phyloP scores from a whole-genome alignment of 768 basidiomycete species.

The Gloeophyllum trabeum region DNA sequence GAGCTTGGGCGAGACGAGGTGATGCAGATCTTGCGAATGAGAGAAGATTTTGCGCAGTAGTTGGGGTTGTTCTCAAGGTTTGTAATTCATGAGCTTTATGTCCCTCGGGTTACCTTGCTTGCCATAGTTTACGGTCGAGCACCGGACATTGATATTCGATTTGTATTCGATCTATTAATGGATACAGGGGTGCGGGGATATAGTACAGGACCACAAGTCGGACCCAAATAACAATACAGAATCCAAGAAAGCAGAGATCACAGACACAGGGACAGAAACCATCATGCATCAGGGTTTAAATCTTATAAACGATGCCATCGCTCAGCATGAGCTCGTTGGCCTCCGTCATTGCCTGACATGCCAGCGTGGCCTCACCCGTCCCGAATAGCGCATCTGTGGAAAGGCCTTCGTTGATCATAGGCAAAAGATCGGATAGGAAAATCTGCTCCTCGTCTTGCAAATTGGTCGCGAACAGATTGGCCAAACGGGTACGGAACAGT shows the following conservation, averaged over 20 bases:
- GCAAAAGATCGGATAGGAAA: conserved; percentile 57
- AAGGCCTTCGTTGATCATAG: conserved; percentile 70
- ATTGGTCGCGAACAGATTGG: conserved; percentile 53
- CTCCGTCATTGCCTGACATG: conserved; percentile 67
- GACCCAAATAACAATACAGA: background rate
- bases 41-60: conserved; percentile 24
- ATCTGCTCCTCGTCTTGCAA: conserved; percentile 73
- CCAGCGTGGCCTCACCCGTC: conserved; percentile 65
- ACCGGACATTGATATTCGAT: no score
- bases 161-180: no score
- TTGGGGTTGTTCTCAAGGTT: background rate
- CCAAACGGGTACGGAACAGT: conserved; percentile 73
- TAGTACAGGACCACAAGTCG: background rate
- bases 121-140: no score
- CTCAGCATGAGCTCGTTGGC: conserved; percentile 81
- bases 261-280: conserved; percentile 1
- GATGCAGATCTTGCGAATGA: conserved; percentile 35
- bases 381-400: conserved; percentile 62
- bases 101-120: no score
- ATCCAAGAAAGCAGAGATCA: conserved; percentile 4
- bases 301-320: conserved; percentile 79
- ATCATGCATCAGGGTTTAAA: conserved; percentile 25
- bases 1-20: conserved; percentile 59
- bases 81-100: no score
- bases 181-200: background rate